Evolutionary conservation across 2,329 filamentous ascomycete genomes (phyloP).

Genomic region (Hypoxylon sp.): DNA sequence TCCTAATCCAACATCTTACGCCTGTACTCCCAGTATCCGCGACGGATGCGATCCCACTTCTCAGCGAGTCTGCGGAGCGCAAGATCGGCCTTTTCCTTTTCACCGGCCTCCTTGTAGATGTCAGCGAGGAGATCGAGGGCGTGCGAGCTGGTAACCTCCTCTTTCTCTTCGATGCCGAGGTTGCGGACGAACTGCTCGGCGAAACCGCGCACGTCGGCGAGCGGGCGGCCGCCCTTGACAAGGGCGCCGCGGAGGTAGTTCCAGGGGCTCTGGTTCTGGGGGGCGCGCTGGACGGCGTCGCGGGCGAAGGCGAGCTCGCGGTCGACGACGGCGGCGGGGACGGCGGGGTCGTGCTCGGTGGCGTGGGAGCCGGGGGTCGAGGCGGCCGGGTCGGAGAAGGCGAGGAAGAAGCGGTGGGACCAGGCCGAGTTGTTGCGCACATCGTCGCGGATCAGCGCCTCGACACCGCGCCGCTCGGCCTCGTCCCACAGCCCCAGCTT

Average conservation of each 20-base stretch:
- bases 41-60: slow-evolving; percentile 90
- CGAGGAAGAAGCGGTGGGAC: slow-evolving; percentile 96
- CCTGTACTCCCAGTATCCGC: slow-evolving; percentile 90
- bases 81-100: slow-evolving; percentile 68
- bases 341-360: slow-evolving; percentile 60
- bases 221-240: slow-evolving; percentile 66
- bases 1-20: slow-evolving; percentile 54
- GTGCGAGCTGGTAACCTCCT: slow-evolving; percentile 68
- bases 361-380: slow-evolving; percentile 58
- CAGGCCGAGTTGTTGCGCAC: slow-evolving; percentile 96
- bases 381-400: slow-evolving; percentile 70
- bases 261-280: slow-evolving; percentile 95
- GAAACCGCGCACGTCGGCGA: slow-evolving; percentile 58
- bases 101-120: slow-evolving; percentile 65
- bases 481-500: slow-evolving; percentile 65
- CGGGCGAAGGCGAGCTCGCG: slow-evolving; percentile 79
- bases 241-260: slow-evolving; percentile 85
- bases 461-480: slow-evolving; percentile 74
- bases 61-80: slow-evolving; percentile 78
- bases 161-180: slow-evolving; percentile 53
- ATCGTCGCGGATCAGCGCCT: slow-evolving; percentile 77
- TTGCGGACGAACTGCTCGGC: slow-evolving; percentile 59
- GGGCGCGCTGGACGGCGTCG: slow-evolving; percentile 76
- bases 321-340: slow-evolving; percentile 71
- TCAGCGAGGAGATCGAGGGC: slow-evolving; percentile 77